A percentile compares a stretch with the other conserved stretches of the same genome.
These are phyloP conservation scores for Carex cristatella DNA, from an alignment of 176 grass and related monocot species.

Conservation along the genomic window DNA sequence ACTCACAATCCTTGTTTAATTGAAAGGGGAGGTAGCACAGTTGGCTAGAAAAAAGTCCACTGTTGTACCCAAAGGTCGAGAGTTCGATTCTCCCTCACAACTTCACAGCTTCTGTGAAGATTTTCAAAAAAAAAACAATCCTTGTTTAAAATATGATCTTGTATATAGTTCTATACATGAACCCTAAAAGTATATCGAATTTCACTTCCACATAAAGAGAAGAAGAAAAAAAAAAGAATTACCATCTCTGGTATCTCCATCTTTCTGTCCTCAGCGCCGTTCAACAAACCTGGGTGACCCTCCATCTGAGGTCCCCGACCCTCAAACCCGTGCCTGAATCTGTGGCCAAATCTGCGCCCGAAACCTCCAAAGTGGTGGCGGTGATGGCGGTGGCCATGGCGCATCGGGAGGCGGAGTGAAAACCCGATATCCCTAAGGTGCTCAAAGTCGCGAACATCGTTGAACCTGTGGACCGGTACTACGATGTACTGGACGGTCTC, in stretches of 20 bases:
- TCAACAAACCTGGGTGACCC: neutral
- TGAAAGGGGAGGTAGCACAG: too few species aligned
- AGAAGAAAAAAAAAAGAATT: neutral
- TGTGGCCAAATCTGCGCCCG: neutral
- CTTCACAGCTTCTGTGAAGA: too few species aligned
- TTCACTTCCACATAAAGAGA: neutral
- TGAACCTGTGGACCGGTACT: neutral
- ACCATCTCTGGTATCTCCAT: constrained; percentile 2
- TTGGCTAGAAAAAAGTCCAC: too few species aligned
- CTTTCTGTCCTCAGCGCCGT: neutral
- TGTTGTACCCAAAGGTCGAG: too few species aligned
- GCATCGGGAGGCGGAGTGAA: constrained; percentile 12
- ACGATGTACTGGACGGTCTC: neutral
- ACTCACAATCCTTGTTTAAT: neutral
- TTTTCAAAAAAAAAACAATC: neutral
- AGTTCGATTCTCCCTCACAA: too few species aligned
- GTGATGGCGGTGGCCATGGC: neutral
- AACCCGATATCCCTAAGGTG: neutral
- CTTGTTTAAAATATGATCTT: neutral
- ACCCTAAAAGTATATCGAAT: neutral
- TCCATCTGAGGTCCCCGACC: constrained; percentile 6
- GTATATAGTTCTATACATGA: neutral
- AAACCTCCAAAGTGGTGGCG: constrained; percentile 1
- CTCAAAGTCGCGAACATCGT: neutral
- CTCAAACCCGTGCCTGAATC: neutral